Percentiles rank a stretch among this genome's conserved stretches.
phyloP scores from a whole-genome alignment of 164 flowering plant genomes.

The Piper longum region DNA sequence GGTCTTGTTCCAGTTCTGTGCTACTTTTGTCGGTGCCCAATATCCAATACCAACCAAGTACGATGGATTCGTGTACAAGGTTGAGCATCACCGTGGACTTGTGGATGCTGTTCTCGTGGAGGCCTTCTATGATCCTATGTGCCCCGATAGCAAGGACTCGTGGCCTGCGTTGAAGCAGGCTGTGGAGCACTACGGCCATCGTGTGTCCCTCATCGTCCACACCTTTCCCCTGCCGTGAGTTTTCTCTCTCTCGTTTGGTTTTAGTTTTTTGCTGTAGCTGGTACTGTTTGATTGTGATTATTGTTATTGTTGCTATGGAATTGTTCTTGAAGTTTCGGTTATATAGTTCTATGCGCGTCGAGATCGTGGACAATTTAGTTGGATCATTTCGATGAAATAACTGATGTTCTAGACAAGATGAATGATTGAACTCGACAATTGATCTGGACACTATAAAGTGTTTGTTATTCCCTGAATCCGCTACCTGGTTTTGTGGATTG shows the following conservation, averaged over 20 bases:
- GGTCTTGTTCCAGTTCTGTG: background rate
- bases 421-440: no score
- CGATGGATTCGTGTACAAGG: background rate
- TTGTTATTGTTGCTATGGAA: no score
- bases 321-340: no score
- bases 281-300: no score
- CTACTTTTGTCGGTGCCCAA: background rate
- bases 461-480: no score
- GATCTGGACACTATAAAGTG: no score
- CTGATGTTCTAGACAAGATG: no score
- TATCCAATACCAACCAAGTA: background rate
- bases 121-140: slow-evolving; percentile 69
- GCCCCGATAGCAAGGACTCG: slow-evolving; percentile 69
- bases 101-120: slow-evolving; percentile 36
- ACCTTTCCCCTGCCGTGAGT: slow-evolving; percentile 69
- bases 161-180: slow-evolving; percentile 62
- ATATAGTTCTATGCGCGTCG: no score
- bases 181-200: slow-evolving; percentile 33
- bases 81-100: background rate
- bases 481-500: no score
- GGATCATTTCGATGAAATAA: no score
- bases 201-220: slow-evolving; percentile 40
- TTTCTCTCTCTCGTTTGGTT: background rate
- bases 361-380: no score
- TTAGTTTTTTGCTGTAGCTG: no score